Evolutionary conservation across 129 eudicot genomes (phyloP).

Genomic region (Helianthus annuus): HanXRQr2.0-SUNRISE NC_035444.2:95146177-95146676

Average conservation of each 20-base stretch:
- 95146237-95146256: constrained; percentile 84
- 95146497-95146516: constrained; percentile 9
- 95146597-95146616: not conserved
- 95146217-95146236: constrained; percentile 49
- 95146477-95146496: constrained; percentile 64
- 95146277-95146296: constrained; percentile 53
- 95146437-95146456: constrained; percentile 91
- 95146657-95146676: too few species aligned
- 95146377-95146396: constrained; percentile 1
- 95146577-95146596: not conserved
- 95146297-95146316: constrained; percentile 19
- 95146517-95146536: constrained; percentile 5
- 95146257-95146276: constrained; percentile 75
- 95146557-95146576: not conserved
- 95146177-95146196: too few species aligned
- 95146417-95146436: constrained; percentile 89
- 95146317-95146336: constrained; percentile 8
- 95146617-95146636: not conserved
- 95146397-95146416: constrained; percentile 81
- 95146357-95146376: not conserved
- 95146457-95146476: constrained; percentile 96
- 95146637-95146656: not conserved
- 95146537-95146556: constrained; percentile 2
- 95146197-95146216: not conserved
- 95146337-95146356: constrained; percentile 3